Evolutionary conservation across 495 filamentous ascomycete genomes (phyloP).

Genomic region (Oidiodendron maius): DNA sequence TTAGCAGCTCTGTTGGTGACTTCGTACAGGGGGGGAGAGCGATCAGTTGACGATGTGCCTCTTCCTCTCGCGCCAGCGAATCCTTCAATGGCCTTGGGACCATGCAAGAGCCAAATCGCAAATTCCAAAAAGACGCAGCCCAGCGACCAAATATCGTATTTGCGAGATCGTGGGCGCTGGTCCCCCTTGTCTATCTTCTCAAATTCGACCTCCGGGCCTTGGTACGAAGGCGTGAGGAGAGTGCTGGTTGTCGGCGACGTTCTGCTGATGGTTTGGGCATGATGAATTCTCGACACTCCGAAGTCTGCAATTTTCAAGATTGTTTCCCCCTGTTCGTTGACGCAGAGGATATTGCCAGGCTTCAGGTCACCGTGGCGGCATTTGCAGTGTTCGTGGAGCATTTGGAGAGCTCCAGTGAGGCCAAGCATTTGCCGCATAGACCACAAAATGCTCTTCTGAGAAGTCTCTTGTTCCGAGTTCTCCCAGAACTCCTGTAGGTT

Average conservation of each 20-base stretch:
- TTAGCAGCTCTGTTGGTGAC: neutral
- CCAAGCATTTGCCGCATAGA: slow-evolving; percentile 1
- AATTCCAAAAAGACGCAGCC: slow-evolving; percentile 10
- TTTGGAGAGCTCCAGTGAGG: slow-evolving; percentile 1
- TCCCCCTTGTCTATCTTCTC: slow-evolving; percentile 2
- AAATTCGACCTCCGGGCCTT: slow-evolving; percentile 9
- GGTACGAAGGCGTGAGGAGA: slow-evolving; percentile 1
- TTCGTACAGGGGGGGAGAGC: neutral
- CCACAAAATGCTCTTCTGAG: slow-evolving; percentile 1
- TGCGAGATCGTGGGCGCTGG: slow-evolving; percentile 10
- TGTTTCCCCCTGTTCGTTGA: neutral
- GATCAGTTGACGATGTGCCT: slow-evolving; percentile 14
- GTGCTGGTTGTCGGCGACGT: neutral
- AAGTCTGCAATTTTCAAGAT: slow-evolving; percentile 7
- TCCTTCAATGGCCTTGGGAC: neutral
- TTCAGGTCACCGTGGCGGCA: slow-evolving; percentile 20
- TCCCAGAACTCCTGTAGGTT: slow-evolving; percentile 20
- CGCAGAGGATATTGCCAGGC: slow-evolving; percentile 20
- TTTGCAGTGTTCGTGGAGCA: slow-evolving; percentile 1
- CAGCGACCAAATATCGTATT: slow-evolving; percentile 8
- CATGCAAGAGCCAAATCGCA: slow-evolving; percentile 6
- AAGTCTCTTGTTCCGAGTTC: slow-evolving; percentile 1
- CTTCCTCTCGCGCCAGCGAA: slow-evolving; percentile 16
- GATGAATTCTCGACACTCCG: slow-evolving; percentile 1
- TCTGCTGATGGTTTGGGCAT: neutral